Conservation (phyloP, 2,329 filamentous ascomycete genomes). For the Drechslerella dactyloides region DNA sequence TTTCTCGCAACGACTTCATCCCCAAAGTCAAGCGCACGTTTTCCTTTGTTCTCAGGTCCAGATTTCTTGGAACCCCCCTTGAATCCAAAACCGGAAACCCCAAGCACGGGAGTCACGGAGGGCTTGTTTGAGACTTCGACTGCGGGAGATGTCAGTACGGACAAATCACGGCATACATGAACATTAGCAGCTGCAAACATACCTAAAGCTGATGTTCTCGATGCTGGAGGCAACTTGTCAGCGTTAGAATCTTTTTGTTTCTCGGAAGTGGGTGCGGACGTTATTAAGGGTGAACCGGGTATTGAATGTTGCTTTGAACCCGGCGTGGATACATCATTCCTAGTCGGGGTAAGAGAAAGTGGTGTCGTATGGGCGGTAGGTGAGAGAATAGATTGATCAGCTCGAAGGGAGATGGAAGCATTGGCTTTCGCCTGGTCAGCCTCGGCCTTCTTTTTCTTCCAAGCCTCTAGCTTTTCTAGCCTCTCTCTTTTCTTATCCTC, state of each 20-base stretch:
- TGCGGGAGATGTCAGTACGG: conserved; percentile 54
- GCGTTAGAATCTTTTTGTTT: conserved; percentile 55
- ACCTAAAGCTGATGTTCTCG: conserved; percentile 54
- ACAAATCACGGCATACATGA: conserved; percentile 5
- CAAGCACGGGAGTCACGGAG: conserved; percentile 72
- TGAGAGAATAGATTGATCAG: conserved; percentile 51
- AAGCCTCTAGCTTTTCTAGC: conserved; percentile 54
- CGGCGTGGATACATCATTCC: conserved; percentile 37
- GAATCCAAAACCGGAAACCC: conserved; percentile 77
- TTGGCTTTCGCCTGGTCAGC: conserved; percentile 54
- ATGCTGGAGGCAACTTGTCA: conserved; percentile 55
- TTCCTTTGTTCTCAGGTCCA: conserved; percentile 68
- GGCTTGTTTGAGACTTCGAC: conserved; percentile 57
- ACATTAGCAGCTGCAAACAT: conserved; percentile 17
- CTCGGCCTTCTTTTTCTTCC: conserved; percentile 55
- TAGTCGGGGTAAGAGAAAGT: conserved; percentile 29
- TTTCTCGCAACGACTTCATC: conserved; percentile 86
- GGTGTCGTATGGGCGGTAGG: conserved; percentile 49
- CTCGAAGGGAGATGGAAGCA: conserved; percentile 53
- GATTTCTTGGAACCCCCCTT: conserved; percentile 70
- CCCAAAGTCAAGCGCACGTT: conserved; percentile 80
- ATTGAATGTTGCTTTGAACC: conserved; percentile 50
- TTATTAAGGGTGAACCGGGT: conserved; percentile 50
- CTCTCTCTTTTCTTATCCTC: conserved; percentile 55
- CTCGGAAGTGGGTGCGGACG: conserved; percentile 54